These are phyloP conservation scores for Xylaria acuta DNA, from an alignment of 495 filamentous ascomycete species.

Conservation along the genomic window DNA sequence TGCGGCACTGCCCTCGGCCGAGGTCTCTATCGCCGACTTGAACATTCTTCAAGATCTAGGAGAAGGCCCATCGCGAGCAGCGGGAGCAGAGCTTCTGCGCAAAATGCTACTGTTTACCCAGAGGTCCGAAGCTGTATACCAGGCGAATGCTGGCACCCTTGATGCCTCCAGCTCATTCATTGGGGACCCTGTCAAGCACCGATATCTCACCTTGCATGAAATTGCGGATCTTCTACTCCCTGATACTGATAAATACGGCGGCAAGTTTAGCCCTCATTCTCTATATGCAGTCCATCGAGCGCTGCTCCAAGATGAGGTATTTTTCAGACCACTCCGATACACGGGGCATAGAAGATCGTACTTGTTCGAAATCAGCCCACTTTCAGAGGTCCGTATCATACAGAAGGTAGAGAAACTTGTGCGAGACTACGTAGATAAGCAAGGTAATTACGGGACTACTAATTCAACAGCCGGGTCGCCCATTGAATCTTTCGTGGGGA, in stretches of 20 bases:
- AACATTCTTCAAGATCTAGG: constrained; percentile 57
- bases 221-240: constrained; percentile 62
- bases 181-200: constrained; percentile 52
- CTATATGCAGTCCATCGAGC: constrained; percentile 74
- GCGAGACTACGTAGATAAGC: constrained; percentile 41
- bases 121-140: constrained; percentile 58
- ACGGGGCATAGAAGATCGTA: constrained; percentile 45
- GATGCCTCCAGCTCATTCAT: constrained; percentile 57
- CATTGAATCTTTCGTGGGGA: constrained; percentile 62
- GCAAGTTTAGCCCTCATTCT: constrained; percentile 56
- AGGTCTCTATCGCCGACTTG: constrained; percentile 44
- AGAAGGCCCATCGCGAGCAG: constrained; percentile 58
- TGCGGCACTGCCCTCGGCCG: constrained; percentile 63
- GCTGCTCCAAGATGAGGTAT: constrained; percentile 61
- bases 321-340: constrained; percentile 49
- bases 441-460: not conserved
- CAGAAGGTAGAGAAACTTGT: constrained; percentile 39
- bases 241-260: constrained; percentile 51
- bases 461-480: not conserved
- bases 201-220: constrained; percentile 66
- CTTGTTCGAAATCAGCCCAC: constrained; percentile 46
- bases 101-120: constrained; percentile 60
- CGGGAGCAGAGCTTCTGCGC: constrained; percentile 55
- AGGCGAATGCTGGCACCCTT: constrained; percentile 56
- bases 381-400: constrained; percentile 38